Conservation (phyloP, 768 basidiomycete species). For the Lenzites betulinus region DNA sequence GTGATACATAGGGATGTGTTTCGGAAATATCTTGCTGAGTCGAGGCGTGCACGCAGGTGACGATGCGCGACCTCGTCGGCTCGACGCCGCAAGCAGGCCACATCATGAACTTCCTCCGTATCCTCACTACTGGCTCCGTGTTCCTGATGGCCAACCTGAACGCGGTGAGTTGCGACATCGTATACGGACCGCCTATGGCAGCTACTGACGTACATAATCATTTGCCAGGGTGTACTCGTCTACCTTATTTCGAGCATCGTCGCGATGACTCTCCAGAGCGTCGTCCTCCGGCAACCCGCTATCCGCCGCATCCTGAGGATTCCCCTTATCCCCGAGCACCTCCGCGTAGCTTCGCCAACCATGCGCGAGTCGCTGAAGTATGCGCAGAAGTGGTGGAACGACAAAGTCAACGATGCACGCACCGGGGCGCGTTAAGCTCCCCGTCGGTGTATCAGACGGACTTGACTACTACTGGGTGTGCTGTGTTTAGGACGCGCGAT, state of each 20-base stretch:
- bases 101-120: conserved; percentile 64
- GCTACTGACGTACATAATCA: too few species aligned
- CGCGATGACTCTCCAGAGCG: conserved; percentile 49
- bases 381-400: conserved; percentile 22
- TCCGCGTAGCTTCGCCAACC: conserved; percentile 27
- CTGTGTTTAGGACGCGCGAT: background rate
- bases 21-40: background rate
- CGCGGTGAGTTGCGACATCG: conserved; percentile 49
- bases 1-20: conserved; percentile 26
- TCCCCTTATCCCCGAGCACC: conserved; percentile 26
- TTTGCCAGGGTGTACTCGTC: conserved; percentile 53
- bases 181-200: too few species aligned
- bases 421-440: background rate
- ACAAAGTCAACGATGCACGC: conserved; percentile 17
- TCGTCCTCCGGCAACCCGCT: conserved; percentile 43
- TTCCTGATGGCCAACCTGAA: conserved; percentile 62
- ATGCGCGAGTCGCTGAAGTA: conserved; percentile 29
- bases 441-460: too few species aligned
- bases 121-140: conserved; percentile 52
- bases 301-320: conserved; percentile 44
- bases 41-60: conserved; percentile 35
- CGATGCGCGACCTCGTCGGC: conserved; percentile 53
- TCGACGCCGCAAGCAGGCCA: conserved; percentile 57
- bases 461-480: background rate
- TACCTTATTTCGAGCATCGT: conserved; percentile 56